Evolutionary conservation across 202 grass and related monocot species (phyloP).

Genomic region (Setaria italica): DNA sequence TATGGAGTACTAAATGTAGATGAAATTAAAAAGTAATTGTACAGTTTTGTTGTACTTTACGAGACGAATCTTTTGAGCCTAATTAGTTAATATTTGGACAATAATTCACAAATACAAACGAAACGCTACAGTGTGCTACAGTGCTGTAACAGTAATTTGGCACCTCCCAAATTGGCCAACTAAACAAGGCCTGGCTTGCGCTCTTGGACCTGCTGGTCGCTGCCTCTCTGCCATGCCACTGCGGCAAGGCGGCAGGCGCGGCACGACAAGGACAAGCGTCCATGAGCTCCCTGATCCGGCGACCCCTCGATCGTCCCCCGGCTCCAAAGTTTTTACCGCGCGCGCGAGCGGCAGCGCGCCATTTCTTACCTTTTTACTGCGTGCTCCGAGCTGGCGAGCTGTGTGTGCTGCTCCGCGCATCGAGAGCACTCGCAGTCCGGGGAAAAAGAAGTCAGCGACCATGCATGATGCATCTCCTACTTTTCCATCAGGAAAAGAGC

Average conservation of each 20-base stretch:
- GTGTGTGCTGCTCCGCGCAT: slow-evolving; percentile 40
- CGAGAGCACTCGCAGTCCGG: slow-evolving; percentile 51
- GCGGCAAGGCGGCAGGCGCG: neutral
- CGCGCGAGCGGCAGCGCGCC: neutral
- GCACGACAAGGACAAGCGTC: slow-evolving; percentile 39
- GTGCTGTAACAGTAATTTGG: no score
- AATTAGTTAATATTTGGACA: no score
- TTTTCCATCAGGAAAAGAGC: slow-evolving; percentile 38
- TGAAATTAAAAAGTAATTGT: no score
- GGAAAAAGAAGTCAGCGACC: slow-evolving; percentile 62
- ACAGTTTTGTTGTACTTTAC: no score
- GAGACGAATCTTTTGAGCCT: no score
- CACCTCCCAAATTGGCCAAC: no score
- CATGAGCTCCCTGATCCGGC: neutral
- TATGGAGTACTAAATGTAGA: no score
- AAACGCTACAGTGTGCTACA: no score
- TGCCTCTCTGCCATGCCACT: neutral
- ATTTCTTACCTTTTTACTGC: slow-evolving; percentile 4
- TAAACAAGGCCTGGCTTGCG: no score
- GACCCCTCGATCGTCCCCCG: neutral
- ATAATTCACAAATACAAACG: no score
- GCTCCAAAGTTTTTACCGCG: slow-evolving; percentile 22
- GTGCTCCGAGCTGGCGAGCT: neutral
- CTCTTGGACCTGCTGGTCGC: slow-evolving; percentile 31
- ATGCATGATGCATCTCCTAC: slow-evolving; percentile 7